Base-by-base conservation (phyloP, 2,329 filamentous ascomycete genomes). In the Incumbomyces lentus region DNA sequence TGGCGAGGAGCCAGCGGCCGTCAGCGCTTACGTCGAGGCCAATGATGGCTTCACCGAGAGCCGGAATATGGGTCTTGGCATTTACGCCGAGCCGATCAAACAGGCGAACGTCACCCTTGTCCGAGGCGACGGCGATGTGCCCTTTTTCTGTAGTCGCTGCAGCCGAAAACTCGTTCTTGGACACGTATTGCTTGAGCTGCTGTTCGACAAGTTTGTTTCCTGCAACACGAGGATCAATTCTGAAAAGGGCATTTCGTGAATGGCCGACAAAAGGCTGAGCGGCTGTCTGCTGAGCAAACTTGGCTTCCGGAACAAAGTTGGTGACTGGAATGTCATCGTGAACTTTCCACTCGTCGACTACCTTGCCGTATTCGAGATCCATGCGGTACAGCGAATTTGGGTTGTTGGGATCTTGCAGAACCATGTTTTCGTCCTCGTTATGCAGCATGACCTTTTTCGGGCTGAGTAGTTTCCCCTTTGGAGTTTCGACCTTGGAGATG, bases 391-490 rank as follows among this genome's bases (percentile, higher is more conserved):
- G 75, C 43, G 86, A 88, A 69, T 95, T 90, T 1, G 90, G 86
- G 54, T 96, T 84, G 43, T 81, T 68, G 19, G 64, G 73, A 57
- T 93, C 89, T 64, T 95, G 89, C 48, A 95, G 67, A 50, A 95
- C 85, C 76, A 95, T 82, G 60, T 93, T 87, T 38, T 81, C 76
- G 67, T 95, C 89, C 63, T 92, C 86, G 26, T 85, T 84, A 61
- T 95, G 89, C 40, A 95, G 73, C 89, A 95, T 95, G 59, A 95
- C 86, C 70, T 95, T 98, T 69, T 86, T 93, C 6, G 92, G 92
- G 51, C 83, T 89, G 70, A 98, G 95, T 0, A 89, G 73, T 62
- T 83, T 84, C 58, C 92, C 92, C 37, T 79, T 78, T 1, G 89
- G 86, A 0, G 90, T 95, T 63, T 88, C 82, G 42, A 98, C 86